phyloP scores from a whole-genome alignment of 192 early-diverging fungal species.

The Phlyctochytrium bullatum region DNA sequence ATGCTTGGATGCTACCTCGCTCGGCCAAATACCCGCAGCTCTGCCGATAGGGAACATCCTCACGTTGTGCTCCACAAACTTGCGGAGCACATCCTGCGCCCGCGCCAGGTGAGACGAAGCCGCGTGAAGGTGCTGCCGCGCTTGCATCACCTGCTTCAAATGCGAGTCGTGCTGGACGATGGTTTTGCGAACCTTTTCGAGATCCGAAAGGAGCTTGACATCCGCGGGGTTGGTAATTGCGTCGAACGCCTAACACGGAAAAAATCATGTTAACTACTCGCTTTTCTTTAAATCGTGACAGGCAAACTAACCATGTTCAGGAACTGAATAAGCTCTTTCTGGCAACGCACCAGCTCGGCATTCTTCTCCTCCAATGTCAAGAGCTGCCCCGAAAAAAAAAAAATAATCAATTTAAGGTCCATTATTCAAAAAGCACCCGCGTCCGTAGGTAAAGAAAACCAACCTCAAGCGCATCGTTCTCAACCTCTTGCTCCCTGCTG shows the following conservation, averaged over 20 bases:
- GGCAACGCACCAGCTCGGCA: not conserved
- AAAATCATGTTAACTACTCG: not conserved
- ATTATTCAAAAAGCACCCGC: too few species aligned
- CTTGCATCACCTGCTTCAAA: not conserved
- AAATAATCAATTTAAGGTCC: too few species aligned
- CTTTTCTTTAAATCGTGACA: not conserved
- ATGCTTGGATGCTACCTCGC: not conserved
- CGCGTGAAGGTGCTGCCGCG: not conserved
- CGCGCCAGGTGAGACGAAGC: not conserved
- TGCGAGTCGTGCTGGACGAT: not conserved
- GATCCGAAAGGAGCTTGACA: not conserved
- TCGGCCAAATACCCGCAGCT: not conserved
- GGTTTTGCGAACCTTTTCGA: not conserved
- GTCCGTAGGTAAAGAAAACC: too few species aligned
- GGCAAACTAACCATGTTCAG: not conserved
- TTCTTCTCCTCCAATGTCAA: not conserved
- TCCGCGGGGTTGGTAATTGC: not conserved
- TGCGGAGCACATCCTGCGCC: not conserved
- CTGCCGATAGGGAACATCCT: not conserved
- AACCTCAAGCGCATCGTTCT: not conserved
- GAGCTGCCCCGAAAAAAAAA: too few species aligned
- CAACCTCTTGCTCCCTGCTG: not conserved
- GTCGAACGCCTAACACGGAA: not conserved
- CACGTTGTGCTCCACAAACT: not conserved
- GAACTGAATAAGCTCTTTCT: not conserved